Percentiles rank a stretch among this genome's conserved stretches.
Conservation (phyloP, 2,329 filamentous ascomycete genomes). For the Teratosphaeria nubilosa region DNA sequence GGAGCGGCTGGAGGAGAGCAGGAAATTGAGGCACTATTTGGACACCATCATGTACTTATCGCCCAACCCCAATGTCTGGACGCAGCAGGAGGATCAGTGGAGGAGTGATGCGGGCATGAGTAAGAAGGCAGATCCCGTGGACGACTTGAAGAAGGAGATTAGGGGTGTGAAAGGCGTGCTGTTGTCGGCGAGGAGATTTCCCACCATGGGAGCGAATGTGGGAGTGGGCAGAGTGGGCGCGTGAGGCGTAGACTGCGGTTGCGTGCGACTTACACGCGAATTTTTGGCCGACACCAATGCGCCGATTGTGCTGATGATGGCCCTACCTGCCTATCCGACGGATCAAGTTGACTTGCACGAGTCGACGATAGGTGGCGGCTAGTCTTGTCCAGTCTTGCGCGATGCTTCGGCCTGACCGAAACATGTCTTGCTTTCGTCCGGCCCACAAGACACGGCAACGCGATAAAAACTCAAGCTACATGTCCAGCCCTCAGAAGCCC, state of each 20-base stretch:
- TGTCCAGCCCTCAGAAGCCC: too few relatives aligned
- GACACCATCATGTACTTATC: conserved; percentile 45
- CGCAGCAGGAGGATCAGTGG: background rate
- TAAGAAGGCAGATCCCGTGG: conserved; percentile 56
- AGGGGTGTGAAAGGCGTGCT: conserved; percentile 69
- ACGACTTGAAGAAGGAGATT: conserved; percentile 63
- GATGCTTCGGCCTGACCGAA: too few relatives aligned
- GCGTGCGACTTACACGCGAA: background rate
- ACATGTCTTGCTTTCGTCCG: too few relatives aligned
- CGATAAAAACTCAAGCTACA: too few relatives aligned
- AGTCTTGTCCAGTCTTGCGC: too few relatives aligned
- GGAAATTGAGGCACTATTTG: conserved; percentile 54
- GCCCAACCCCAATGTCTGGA: background rate
- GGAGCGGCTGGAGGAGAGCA: conserved; percentile 41
- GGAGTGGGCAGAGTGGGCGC: background rate
- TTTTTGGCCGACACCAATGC: background rate
- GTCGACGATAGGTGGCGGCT: too few relatives aligned
- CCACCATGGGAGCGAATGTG: conserved; percentile 17
- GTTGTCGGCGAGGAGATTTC: conserved; percentile 62
- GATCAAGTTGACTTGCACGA: too few relatives aligned
- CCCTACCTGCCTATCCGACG: too few relatives aligned
- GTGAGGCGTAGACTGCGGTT: background rate
- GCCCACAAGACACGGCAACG: too few relatives aligned
- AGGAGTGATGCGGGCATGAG: background rate
- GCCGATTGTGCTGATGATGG: background rate